Base-by-base conservation (phyloP, 306 rosid species). In the Morella rubra region DNA sequence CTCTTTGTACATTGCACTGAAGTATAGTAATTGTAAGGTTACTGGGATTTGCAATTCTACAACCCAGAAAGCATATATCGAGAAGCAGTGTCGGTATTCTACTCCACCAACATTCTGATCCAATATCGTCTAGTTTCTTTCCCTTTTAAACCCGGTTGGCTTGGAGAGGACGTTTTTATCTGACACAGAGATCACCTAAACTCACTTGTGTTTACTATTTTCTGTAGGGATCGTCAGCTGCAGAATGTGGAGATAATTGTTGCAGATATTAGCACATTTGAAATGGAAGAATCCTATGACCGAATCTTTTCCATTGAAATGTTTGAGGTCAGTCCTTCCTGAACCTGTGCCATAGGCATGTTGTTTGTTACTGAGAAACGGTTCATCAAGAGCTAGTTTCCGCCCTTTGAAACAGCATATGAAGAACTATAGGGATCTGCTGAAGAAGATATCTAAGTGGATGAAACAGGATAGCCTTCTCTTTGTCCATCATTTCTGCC, bases 351-450 rank as follows among this genome's bases (percentile, higher is more conserved):
- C 15, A 27, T 44, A 27, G 49, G 44, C n/a, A 40, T 68, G 41
- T 5, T 76, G 44, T n/a, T 50, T 55, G 14, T 32, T 59, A 20
- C 55, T 8, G 16, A 58, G 64, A 51, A 51, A 47, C 74, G 32
- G 51, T 69, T 77, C 70, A 45, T 77, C 70, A 45, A 24, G 72
- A 61, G 40, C 24, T 42, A 42, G 68, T 41, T 47, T 79, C 46
- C 75, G 69, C 45, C 2, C 50, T 54, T 49, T 72, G 84, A 71
- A 52, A 73, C 86, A 94, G 98, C 97, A 92, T 84, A 92, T 94
- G 98, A 94, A 94, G 90, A 94, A 94, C 87, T 94, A 94, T 50
- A 84, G 79, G 81, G 89, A 89, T 52, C 98, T 94, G 83, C 90
- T 92, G 73, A 87, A 90, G 77, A 94, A 92, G 87, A 94, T 94